Evolutionary conservation across 2,329 filamentous ascomycete species (phyloP), one percentile per base, ranked within the genome.

Genomic region (Fusarium sp.): DNA sequence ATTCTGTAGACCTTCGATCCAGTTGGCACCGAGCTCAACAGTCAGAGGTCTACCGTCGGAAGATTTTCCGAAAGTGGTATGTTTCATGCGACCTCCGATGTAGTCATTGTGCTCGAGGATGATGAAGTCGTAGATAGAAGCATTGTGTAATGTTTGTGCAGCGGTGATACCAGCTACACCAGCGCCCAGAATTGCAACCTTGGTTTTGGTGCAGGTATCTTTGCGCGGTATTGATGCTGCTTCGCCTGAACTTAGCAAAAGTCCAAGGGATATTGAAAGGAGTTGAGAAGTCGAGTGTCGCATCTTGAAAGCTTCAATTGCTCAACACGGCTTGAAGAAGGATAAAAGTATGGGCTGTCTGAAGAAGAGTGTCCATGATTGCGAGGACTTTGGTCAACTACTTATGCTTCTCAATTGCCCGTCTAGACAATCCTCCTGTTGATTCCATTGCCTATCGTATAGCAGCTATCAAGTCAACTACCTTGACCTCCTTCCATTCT

Each of bases 11-110:
- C 65, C 73, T 9, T 80, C 76, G 1, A 85, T 77, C 91, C 91
- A 92, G 67, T 92, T 93, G 9, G 90, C 90, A 7, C 91, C 91
- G 0, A 91, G 80, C 76, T 92, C 91, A 15, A 92, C 82, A 0
- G 82, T 83, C 62, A 89, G 89, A 0, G 87, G 85, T 1, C 83
- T 81, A 1, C 88, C 88, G 37, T 87, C 81, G 0, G 79, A 37
- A 6, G 79, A 76, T 12, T 82, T 79, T 7, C 90, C 89, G 71
- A 92, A 91, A 1, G 82, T 80, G 0, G 84, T 84, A 66, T 91
- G 85, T 23, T 80, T 80, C 37, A 90, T 85, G 7, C 90, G 86
- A 4, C 91, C 91, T 4, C 91, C 90, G 62, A 92, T 86, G 17
- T 86, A 83, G 64, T 86, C 82, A 18, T 89, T 89, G 66, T 89